Evolutionary conservation across 2,329 filamentous ascomycete genomes (phyloP), one percentile per base, ranked within the genome.

Genomic region (Graphilbum fragrans): DNA sequence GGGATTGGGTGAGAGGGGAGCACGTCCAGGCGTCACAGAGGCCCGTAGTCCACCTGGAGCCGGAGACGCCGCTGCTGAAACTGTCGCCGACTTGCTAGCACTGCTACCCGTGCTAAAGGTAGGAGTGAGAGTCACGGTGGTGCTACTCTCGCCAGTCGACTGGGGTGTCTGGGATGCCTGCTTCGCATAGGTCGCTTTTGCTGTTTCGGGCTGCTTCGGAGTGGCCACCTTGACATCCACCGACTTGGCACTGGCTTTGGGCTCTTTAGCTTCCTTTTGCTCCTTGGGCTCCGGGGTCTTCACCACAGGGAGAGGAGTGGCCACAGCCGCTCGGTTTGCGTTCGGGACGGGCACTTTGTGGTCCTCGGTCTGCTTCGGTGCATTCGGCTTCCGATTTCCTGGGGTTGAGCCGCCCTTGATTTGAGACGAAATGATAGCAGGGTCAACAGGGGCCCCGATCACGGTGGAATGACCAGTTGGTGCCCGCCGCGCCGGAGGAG

Each of bases 361-460:
- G 18, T 64, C 61, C 6, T 64, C 63, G 5, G 53, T 45, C 45
- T n/a, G n/a, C n/a, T 63, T 65, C 2, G 58, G 48, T 3, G 56
- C 47, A 4, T 58, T 33, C 42, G 61, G 61, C 49, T 66, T 67
- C 43, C 68, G 35, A 20, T 23, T 36, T 25, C 29, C 29, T 34
- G 66, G 23, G 62, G 53, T 18, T 58, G 58, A 22, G 55, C 47
- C 41, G 12, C 47, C 60, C 53, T 71, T 74, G 45, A 94, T 66
- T 54, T 87, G 81, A n/a, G 86, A 80, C 7, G 86, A 90, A 53
- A 95, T 93, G 55, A 94, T 94, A 27, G 88, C 85, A 45, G 86
- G 86, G 56, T 94, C 86, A 39, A 90, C 74, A 14, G 85, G 85
- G 33, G 78, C 84, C 35, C 86, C 82, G 49, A 77, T 72, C 19